A percentile compares a stretch with the other conserved stretches of the same genome.
These are phyloP conservation scores for Globisporangium paroecandrum DNA, from an alignment of 352 stramenopile species.

Conservation along the genomic window DNA sequence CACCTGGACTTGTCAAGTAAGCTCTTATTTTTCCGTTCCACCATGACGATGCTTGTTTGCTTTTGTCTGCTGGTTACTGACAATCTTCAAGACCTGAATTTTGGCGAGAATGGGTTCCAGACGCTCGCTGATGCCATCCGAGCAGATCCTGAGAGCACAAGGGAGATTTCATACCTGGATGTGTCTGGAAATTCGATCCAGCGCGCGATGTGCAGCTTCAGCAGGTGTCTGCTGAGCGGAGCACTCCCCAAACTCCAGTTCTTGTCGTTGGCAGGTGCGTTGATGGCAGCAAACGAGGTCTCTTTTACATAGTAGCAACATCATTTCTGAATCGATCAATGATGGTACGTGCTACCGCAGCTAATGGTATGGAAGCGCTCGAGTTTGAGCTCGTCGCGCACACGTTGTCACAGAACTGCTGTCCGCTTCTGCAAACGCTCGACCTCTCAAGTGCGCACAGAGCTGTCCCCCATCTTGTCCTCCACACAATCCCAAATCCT, in stretches of 20 bases:
- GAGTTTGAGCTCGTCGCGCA: conserved; percentile 33
- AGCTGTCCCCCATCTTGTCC: neutral
- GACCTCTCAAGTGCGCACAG: conserved; percentile 33
- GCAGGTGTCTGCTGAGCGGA: conserved; percentile 12
- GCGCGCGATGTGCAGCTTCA: conserved; percentile 28
- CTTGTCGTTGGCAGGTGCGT: conserved; percentile 27
- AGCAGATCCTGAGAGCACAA: conserved; percentile 2
- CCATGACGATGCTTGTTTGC: neutral
- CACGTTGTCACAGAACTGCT: conserved; percentile 21
- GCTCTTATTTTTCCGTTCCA: neutral
- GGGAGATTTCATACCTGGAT: conserved; percentile 26
- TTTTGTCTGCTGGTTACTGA: neutral
- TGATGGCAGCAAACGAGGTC: neutral
- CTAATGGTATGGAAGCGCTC: conserved; percentile 33
- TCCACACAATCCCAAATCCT: neutral
- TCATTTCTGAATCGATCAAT: neutral
- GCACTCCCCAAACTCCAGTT: conserved; percentile 23
- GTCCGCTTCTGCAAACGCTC: conserved; percentile 27
- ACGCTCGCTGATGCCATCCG: conserved; percentile 21
- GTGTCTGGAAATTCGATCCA: conserved; percentile 30
- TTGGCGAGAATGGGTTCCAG: conserved; percentile 26
- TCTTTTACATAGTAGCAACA: neutral
- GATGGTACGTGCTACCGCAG: conserved; percentile 11
- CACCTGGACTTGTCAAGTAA: conserved; percentile 33
- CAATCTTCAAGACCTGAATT: conserved; percentile 24